Conservation (phyloP, 2,329 filamentous ascomycete genomes). For the Fusarium udum region DNA sequence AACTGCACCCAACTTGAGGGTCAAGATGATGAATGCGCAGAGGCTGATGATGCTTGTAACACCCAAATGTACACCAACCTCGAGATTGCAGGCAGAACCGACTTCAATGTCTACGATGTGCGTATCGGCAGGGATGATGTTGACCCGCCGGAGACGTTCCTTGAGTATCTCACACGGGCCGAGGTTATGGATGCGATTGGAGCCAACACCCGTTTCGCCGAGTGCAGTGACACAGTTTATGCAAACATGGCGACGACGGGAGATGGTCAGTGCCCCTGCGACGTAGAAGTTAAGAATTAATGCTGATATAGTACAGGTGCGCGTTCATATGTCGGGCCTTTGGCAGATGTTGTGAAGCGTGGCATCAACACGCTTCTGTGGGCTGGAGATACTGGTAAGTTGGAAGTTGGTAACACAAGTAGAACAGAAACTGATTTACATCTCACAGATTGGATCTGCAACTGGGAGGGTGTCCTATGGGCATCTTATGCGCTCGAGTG, state of each 20-base stretch:
- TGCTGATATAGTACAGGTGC: slow-evolving; percentile 43
- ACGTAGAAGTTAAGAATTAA: neutral
- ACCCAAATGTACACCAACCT: slow-evolving; percentile 42
- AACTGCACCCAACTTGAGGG: slow-evolving; percentile 39
- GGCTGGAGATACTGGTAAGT: slow-evolving; percentile 61
- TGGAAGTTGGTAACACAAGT: neutral
- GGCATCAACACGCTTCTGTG: slow-evolving; percentile 61
- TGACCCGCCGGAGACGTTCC: slow-evolving; percentile 38
- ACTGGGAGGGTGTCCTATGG: slow-evolving; percentile 62
- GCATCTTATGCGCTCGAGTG: slow-evolving; percentile 59
- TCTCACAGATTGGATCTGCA: slow-evolving; percentile 62
- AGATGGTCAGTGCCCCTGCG: slow-evolving; percentile 27
- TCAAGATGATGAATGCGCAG: slow-evolving; percentile 42
- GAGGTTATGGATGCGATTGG: slow-evolving; percentile 42
- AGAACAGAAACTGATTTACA: neutral
- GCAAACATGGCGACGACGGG: slow-evolving; percentile 37
- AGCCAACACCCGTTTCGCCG: slow-evolving; percentile 37
- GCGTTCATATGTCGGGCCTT: slow-evolving; percentile 55
- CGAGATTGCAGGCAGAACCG: slow-evolving; percentile 35
- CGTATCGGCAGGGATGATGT: slow-evolving; percentile 43
- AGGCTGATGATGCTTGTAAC: slow-evolving; percentile 42
- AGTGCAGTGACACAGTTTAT: slow-evolving; percentile 40
- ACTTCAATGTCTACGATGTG: slow-evolving; percentile 60
- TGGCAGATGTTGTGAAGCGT: slow-evolving; percentile 57
- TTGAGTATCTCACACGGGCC: slow-evolving; percentile 36